Evolutionary conservation across 345 rosid genomes (phyloP).

Genomic region (Garcia nutans): DNA sequence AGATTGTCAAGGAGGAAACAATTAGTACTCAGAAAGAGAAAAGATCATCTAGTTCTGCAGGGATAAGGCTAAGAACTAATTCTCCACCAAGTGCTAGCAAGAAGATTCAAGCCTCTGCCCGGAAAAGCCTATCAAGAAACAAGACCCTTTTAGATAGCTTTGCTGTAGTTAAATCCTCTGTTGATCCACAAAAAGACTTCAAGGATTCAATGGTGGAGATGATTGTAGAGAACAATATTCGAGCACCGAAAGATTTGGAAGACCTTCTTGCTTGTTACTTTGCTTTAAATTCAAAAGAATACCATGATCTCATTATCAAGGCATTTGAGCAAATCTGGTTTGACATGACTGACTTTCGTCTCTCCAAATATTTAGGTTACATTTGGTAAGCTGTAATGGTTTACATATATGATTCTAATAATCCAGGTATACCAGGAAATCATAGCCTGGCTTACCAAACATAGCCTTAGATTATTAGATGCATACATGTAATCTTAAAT

Average conservation of each 20-base stretch:
- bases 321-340: conserved; percentile 93
- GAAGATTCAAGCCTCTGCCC: conserved; percentile 12
- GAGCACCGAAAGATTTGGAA: conserved; percentile 66
- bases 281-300: conserved; percentile 67
- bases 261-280: conserved; percentile 90
- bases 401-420: no score
- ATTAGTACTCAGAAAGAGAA: conserved; percentile 18
- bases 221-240: conserved; percentile 75
- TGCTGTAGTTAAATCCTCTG: conserved; percentile 76
- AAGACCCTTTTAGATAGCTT: conserved; percentile 41
- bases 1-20: conserved; percentile 32
- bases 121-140: conserved; percentile 36
- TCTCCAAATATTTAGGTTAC: neutral
- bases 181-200: conserved; percentile 80
- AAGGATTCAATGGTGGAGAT: conserved; percentile 94
- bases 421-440: no score
- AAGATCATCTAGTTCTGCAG: conserved; percentile 38
- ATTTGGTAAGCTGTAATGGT: no score
- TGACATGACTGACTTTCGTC: conserved; percentile 33
- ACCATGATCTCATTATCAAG: conserved; percentile 66
- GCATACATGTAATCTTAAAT: neutral
- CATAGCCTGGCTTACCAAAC: no score
- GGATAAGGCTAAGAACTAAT: conserved; percentile 55
- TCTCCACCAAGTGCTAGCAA: conserved; percentile 50
- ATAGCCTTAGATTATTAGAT: neutral